A percentile compares a stretch with the other conserved stretches of the same genome.
phyloP scores from a whole-genome alignment of 2,329 filamentous ascomycete species.

The Ceratocystis alfenasii region DNA sequence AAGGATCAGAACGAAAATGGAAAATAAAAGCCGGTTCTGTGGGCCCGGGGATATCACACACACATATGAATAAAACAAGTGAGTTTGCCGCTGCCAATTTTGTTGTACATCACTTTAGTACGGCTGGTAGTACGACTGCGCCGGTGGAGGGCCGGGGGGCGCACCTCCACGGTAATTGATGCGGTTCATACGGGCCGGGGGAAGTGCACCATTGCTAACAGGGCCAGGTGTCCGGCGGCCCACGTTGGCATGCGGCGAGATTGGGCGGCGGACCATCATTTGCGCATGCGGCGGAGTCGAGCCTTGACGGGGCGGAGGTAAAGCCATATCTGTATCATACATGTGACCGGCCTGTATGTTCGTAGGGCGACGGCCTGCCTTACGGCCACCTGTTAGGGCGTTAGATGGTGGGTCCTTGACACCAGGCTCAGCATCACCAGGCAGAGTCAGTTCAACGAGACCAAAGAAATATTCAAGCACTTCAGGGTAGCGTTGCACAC shows the following conservation, averaged over 20 bases:
- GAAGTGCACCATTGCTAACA: neutral
- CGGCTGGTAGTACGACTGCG: slow-evolving; percentile 1
- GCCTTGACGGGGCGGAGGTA: slow-evolving; percentile 28
- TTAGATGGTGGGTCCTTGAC: slow-evolving; percentile 51
- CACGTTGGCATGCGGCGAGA: slow-evolving; percentile 25
- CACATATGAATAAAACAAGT: neutral
- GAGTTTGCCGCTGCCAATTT: neutral
- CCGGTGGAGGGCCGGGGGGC: neutral
- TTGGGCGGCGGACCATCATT: slow-evolving; percentile 31
- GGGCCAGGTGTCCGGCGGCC: slow-evolving; percentile 20
- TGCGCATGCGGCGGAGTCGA: slow-evolving; percentile 31
- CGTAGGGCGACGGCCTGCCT: slow-evolving; percentile 34
- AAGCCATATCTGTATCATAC: slow-evolving; percentile 25
- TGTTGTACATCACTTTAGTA: slow-evolving; percentile 7
- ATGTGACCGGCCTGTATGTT: slow-evolving; percentile 30
- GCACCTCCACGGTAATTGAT: slow-evolving; percentile 1
- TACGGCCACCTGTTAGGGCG: slow-evolving; percentile 39
- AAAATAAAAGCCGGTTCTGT: slow-evolving; percentile 15
- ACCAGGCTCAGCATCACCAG: slow-evolving; percentile 47
- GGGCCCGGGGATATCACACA: slow-evolving; percentile 8
- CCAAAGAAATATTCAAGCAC: slow-evolving; percentile 72
- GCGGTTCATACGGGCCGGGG: slow-evolving; percentile 8
- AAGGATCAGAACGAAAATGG: slow-evolving; percentile 13
- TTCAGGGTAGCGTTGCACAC: slow-evolving; percentile 65
- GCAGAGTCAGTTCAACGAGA: slow-evolving; percentile 54